Conservation (phyloP, 2,329 filamentous ascomycete species). For the Celoporthe dispersa region DNA sequence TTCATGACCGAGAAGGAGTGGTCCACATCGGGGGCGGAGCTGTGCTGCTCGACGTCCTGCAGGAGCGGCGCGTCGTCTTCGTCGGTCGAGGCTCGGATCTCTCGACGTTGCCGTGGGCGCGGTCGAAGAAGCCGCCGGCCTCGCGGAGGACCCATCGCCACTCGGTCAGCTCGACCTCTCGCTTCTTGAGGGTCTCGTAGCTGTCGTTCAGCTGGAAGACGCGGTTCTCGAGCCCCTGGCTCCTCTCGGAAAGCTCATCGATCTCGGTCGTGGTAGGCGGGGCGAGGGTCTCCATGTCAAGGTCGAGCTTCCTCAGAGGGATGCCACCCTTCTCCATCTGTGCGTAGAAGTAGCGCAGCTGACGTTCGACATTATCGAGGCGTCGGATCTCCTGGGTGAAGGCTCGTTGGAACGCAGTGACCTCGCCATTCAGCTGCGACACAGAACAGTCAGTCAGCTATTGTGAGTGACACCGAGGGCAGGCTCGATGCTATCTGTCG, state of each 20-base stretch:
- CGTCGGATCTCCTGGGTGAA: constrained; percentile 98
- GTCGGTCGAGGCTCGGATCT: constrained; percentile 88
- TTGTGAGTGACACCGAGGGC: constrained; percentile 9
- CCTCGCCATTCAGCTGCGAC: constrained; percentile 82
- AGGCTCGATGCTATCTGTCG: neutral
- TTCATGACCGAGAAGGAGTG: constrained; percentile 96
- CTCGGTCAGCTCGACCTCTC: constrained; percentile 94
- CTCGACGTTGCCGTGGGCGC: constrained; percentile 93
- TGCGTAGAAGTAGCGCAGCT: constrained; percentile 91
- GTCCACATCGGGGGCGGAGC: constrained; percentile 68
- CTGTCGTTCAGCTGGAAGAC: constrained; percentile 93
- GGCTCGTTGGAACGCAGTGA: constrained; percentile 93
- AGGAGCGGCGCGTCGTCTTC: constrained; percentile 93
- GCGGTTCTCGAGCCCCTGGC: constrained; percentile 89
- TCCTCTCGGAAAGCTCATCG: constrained; percentile 90
- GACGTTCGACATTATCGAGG: constrained; percentile 96
- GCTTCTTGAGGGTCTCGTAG: constrained; percentile 97
- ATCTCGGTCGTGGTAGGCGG: constrained; percentile 93
- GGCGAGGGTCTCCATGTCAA: constrained; percentile 85
- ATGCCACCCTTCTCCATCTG: constrained; percentile 96
- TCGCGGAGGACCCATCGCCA: constrained; percentile 98
- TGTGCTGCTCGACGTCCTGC: constrained; percentile 87
- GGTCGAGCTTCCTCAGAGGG: constrained; percentile 84
- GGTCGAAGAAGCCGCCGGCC: constrained; percentile 96
- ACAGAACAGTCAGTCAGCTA: constrained; percentile 32